Evolutionary conservation across 1,284 basidiomycete species (phyloP).

Genomic region (Pyrrhoderma noxium): DNA sequence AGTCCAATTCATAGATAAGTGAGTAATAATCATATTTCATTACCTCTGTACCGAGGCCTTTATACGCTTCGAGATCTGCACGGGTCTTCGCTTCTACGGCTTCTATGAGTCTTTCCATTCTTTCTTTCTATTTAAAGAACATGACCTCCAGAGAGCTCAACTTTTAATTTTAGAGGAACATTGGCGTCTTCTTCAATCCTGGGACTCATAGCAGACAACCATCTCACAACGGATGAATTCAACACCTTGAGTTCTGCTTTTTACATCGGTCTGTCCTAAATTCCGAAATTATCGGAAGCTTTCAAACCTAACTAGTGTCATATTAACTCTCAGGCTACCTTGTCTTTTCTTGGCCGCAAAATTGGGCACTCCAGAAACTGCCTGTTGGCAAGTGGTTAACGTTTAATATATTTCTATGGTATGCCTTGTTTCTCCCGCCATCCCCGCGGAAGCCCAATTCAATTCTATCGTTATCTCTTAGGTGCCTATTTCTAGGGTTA

Average conservation of each 20-base stretch:
- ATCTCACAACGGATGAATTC: slow-evolving; percentile 24
- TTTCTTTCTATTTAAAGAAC: background rate
- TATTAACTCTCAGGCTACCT: slow-evolving; percentile 21
- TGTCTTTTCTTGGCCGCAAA: slow-evolving; percentile 27
- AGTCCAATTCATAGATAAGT: slow-evolving; percentile 27
- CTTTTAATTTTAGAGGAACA: slow-evolving; percentile 17
- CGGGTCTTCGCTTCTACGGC: too few species aligned
- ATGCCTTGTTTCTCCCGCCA: background rate
- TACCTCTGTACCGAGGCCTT: background rate
- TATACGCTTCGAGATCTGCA: background rate
- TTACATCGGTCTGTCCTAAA: slow-evolving; percentile 25
- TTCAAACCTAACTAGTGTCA: background rate
- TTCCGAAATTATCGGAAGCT: background rate
- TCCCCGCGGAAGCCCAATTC: background rate
- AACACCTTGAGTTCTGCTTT: slow-evolving; percentile 29
- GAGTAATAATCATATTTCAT: slow-evolving; percentile 12
- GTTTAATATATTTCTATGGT: slow-evolving; percentile 19
- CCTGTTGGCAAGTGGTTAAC: slow-evolving; percentile 24
- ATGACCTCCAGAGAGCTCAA: background rate
- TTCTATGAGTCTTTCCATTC: background rate
- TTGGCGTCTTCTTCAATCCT: slow-evolving; percentile 24
- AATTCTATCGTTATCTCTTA: background rate
- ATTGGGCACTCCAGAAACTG: slow-evolving; percentile 26
- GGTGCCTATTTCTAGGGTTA: slow-evolving; percentile 17
- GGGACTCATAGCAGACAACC: slow-evolving; percentile 24